Percentiles rank a stretch among this genome's conserved stretches.
These are phyloP conservation scores for Tulasnella sp. DNA, from an alignment of 768 basidiomycete genomes.

Conservation along the genomic window DNA sequence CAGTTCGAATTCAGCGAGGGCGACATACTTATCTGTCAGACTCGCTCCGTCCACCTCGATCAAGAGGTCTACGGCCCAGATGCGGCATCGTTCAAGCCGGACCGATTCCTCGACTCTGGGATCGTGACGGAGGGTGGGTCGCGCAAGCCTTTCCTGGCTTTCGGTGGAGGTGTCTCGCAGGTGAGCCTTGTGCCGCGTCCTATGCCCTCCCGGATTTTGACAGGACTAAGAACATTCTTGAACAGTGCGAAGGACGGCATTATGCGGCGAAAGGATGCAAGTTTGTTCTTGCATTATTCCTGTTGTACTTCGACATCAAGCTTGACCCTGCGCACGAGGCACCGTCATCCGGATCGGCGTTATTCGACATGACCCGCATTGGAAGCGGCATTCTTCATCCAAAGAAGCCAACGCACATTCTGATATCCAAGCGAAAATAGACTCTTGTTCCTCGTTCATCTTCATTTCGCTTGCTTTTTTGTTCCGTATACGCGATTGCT, in stretches of 20 bases:
- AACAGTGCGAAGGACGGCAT: neutral
- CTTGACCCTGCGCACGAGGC: neutral
- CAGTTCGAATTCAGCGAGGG: neutral
- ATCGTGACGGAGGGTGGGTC: neutral
- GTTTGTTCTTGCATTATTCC: neutral
- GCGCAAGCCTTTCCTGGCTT: neutral
- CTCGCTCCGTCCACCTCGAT: conserved; percentile 23
- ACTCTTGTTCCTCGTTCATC: too few relatives aligned
- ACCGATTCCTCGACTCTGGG: neutral
- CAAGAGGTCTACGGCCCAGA: neutral
- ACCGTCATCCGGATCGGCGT: neutral
- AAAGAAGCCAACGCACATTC: neutral
- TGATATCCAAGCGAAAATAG: neutral
- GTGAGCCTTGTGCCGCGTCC: neutral
- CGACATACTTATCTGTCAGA: conserved; percentile 18
- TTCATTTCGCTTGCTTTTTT: neutral
- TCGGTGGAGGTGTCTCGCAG: neutral
- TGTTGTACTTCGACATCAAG: neutral
- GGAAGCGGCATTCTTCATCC: neutral
- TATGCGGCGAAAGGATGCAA: neutral
- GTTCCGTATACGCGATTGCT: neutral
- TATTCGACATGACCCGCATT: neutral
- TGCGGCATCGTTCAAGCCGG: neutral
- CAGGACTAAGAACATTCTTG: neutral
- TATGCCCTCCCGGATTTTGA: neutral